Evolutionary conservation across 495 filamentous ascomycete species (phyloP).

Genomic region (Aspergillus conjunctus): DNA sequence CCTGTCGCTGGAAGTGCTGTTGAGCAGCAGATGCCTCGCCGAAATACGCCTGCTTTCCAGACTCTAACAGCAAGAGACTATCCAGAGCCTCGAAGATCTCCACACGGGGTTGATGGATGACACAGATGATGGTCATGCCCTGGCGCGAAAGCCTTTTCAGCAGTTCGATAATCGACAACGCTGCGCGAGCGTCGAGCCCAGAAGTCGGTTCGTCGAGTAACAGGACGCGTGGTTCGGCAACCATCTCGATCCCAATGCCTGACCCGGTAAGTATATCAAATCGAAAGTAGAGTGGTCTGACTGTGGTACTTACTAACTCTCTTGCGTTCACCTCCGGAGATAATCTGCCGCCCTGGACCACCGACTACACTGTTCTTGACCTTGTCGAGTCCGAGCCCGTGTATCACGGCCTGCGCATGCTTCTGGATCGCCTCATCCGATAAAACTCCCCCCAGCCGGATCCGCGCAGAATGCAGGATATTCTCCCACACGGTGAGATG

Average conservation of each 20-base stretch:
- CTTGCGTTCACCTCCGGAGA: slow-evolving; percentile 76
- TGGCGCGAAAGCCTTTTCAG: slow-evolving; percentile 68
- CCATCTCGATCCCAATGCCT: slow-evolving; percentile 71
- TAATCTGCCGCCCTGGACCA: slow-evolving; percentile 42
- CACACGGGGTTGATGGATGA: slow-evolving; percentile 74
- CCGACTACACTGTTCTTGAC: neutral
- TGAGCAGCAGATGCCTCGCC: neutral
- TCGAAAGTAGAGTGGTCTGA: too few species aligned
- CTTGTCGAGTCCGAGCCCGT: neutral
- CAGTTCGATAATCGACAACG: slow-evolving; percentile 72
- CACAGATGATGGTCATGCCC: slow-evolving; percentile 71
- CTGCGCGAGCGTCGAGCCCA: slow-evolving; percentile 75
- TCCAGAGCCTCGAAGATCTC: slow-evolving; percentile 72
- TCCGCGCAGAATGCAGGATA: slow-evolving; percentile 51
- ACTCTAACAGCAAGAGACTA: slow-evolving; percentile 67
- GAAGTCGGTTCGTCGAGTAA: slow-evolving; percentile 76
- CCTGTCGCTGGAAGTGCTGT: slow-evolving; percentile 58
- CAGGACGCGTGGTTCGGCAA: slow-evolving; percentile 70
- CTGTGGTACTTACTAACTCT: slow-evolving; percentile 50
- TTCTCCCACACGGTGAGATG: slow-evolving; percentile 56
- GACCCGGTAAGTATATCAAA: too few species aligned
- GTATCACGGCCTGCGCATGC: neutral
- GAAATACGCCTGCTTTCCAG: slow-evolving; percentile 54
- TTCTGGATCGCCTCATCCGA: neutral
- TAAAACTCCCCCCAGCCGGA: slow-evolving; percentile 32